phyloP scores from a whole-genome alignment of 768 basidiomycete genomes.

The Xerocomellus chrysenteron region DNA sequence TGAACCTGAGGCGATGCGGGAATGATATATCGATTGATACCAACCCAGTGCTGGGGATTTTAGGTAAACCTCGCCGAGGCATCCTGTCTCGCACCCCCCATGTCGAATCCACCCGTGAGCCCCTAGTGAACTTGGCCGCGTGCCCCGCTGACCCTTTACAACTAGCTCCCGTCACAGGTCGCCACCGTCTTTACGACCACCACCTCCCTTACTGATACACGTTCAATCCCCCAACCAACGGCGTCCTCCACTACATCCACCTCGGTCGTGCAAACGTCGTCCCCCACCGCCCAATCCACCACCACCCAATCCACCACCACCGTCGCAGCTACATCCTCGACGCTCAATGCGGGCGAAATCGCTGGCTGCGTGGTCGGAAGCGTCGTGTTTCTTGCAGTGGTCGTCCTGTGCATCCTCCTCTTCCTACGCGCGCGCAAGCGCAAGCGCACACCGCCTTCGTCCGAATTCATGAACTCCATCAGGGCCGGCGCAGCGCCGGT shows the following conservation, averaged over 20 bases:
- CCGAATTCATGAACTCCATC: slow-evolving; percentile 49
- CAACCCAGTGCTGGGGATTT: slow-evolving; percentile 1
- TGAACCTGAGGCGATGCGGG: slow-evolving; percentile 19
- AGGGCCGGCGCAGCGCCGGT: slow-evolving; percentile 23
- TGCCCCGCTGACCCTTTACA: slow-evolving; percentile 2
- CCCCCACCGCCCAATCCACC: background rate
- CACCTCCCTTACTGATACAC: no score
- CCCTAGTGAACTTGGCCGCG: background rate
- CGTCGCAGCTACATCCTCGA: slow-evolving; percentile 14
- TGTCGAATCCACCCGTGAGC: slow-evolving; percentile 11
- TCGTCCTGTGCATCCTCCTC: slow-evolving; percentile 37
- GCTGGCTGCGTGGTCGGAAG: slow-evolving; percentile 56
- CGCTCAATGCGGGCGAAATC: slow-evolving; percentile 42
- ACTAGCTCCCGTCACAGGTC: background rate
- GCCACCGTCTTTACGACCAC: no score
- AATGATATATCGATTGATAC: slow-evolving; percentile 8
- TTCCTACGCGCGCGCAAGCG: slow-evolving; percentile 42
- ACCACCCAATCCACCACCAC: background rate
- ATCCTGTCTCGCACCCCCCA: background rate
- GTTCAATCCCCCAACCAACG: no score
- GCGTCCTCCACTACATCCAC: no score
- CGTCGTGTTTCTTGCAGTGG: slow-evolving; percentile 38
- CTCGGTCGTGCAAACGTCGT: no score
- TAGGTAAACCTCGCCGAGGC: background rate
- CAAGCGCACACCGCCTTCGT: slow-evolving; percentile 52